phyloP scores from a whole-genome alignment of 352 stramenopile species.

The Globisporangium alternatum region DNA sequence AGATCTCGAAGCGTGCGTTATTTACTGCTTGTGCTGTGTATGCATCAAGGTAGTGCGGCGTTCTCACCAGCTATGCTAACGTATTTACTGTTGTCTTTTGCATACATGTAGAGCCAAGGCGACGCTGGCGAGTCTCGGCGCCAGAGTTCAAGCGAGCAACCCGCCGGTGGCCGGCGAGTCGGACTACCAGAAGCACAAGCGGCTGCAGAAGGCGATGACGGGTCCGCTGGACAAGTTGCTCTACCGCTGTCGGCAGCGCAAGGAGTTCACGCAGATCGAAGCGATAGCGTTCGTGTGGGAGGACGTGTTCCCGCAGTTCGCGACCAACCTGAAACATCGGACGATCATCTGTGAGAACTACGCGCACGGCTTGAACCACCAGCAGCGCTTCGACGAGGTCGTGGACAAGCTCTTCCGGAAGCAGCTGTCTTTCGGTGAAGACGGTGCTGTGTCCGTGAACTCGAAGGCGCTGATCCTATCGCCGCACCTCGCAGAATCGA shows the following conservation, averaged over 20 bases:
- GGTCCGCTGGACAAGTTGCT: conserved; percentile 50
- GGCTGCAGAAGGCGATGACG: conserved; percentile 49
- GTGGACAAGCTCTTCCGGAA: conserved; percentile 38
- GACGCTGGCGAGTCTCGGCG: conserved; percentile 9
- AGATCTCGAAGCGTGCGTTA: conserved; percentile 17
- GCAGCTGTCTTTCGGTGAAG: conserved; percentile 17
- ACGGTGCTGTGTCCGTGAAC: background rate
- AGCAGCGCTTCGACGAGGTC: conserved; percentile 53
- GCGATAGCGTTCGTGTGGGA: conserved; percentile 47
- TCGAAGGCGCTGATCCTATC: conserved; percentile 32
- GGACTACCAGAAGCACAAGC: conserved; percentile 29
- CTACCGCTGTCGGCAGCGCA: conserved; percentile 26
- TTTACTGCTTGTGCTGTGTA: background rate
- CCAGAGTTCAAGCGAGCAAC: conserved; percentile 8
- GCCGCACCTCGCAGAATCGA: conserved; percentile 37
- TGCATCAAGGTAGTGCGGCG: background rate
- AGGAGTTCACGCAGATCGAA: conserved; percentile 45
- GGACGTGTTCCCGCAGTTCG: conserved; percentile 52
- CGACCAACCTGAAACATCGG: conserved; percentile 35
- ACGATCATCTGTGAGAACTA: conserved; percentile 52
- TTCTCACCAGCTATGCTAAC: background rate
- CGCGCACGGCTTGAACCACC: conserved; percentile 42
- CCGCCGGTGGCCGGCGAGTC: conserved; percentile 21
- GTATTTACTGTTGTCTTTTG: background rate
- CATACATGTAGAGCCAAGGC: conserved; percentile 14